Conservation (phyloP, 2,329 filamentous ascomycete genomes). For the Aspergillus calidoustus region DNA sequence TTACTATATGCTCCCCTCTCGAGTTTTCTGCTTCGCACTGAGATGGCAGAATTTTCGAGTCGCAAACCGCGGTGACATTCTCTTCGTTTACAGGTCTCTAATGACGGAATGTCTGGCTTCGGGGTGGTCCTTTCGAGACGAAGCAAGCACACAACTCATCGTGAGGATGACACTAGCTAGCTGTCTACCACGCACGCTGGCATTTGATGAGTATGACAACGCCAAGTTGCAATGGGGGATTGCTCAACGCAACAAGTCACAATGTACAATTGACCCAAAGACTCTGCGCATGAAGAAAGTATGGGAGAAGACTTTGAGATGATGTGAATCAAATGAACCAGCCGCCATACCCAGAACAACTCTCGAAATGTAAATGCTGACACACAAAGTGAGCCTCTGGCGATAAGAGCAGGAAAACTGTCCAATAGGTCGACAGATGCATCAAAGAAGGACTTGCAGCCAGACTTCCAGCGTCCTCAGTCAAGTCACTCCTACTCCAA, state of each 20-base stretch:
- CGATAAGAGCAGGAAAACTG: constrained; percentile 11
- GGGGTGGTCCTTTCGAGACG: not conserved
- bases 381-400: not conserved
- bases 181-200: not conserved
- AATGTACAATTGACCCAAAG: not conserved
- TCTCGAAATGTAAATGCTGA: constrained; percentile 7
- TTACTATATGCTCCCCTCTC: not conserved
- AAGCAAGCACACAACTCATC: not conserved
- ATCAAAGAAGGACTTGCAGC: not conserved
- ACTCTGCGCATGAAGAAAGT: not conserved
- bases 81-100: not conserved
- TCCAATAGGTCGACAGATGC: constrained; percentile 8
- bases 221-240: not conserved
- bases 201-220: not conserved
- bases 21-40: not conserved
- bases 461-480: constrained; percentile 1
- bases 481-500: not conserved
- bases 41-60: not conserved
- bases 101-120: not conserved
- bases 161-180: not conserved
- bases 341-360: not conserved
- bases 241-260: constrained; percentile 2
- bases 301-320: not conserved
- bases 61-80: constrained; percentile 4
- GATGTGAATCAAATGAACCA: not conserved